A percentile compares a stretch with the other conserved stretches of the same genome.
Evolutionary conservation across 2,329 filamentous ascomycete species (phyloP).

Genomic region (Ceratocystis alfenasii): DNA sequence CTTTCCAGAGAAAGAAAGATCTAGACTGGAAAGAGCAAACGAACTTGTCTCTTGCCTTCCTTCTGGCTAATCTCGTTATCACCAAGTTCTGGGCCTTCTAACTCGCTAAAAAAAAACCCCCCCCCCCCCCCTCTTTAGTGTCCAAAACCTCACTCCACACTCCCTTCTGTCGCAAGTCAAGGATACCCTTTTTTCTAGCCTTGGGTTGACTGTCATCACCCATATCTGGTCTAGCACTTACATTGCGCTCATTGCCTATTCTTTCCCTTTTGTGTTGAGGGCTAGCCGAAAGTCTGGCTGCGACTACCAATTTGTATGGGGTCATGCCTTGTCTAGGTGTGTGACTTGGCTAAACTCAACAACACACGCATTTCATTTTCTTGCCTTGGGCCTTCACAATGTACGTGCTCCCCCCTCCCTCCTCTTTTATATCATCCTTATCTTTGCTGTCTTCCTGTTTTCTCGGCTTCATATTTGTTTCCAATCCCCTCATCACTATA

Average conservation of each 20-base stretch:
- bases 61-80: not conserved
- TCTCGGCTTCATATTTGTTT: not conserved
- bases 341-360: slow-evolving; percentile 16
- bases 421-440: not conserved
- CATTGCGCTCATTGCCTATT: not conserved
- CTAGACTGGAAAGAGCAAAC: not conserved
- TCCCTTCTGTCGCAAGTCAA: not conserved
- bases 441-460: not conserved
- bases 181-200: not conserved
- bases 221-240: not conserved
- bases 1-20: not conserved
- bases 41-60: not conserved
- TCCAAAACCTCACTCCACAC: not conserved
- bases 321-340: slow-evolving; percentile 20
- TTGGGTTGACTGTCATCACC: not conserved
- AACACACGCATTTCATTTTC: not conserved
- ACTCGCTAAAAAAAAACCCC: not conserved
- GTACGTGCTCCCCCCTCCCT: not conserved
- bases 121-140: not conserved
- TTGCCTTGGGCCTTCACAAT: not conserved
- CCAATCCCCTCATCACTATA: not conserved
- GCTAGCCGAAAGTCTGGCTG: slow-evolving; percentile 3
- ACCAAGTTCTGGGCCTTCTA: not conserved
- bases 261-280: slow-evolving; percentile 6
- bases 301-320: not conserved